A percentile compares a stretch with the other conserved stretches of the same genome.
Evolutionary conservation across 306 rosid genomes (phyloP).

Genomic region (Prunus padus): DNA sequence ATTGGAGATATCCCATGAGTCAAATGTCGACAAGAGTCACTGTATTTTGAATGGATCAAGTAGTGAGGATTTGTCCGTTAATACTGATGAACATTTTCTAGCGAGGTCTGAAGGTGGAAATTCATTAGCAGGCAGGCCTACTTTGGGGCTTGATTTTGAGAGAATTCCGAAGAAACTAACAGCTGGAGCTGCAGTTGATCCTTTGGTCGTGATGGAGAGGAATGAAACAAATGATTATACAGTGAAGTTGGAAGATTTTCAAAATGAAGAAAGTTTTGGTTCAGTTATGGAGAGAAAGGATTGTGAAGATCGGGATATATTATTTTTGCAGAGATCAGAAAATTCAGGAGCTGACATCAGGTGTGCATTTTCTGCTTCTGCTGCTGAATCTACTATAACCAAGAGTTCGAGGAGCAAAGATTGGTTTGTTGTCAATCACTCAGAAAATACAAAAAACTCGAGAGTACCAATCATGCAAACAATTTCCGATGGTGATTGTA

Average conservation of each 20-base stretch:
- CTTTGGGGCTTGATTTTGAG: constrained; percentile 35
- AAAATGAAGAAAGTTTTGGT: constrained; percentile 28
- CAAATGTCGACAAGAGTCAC: neutral
- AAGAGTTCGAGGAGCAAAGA: constrained; percentile 42
- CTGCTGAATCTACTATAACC: constrained; percentile 36
- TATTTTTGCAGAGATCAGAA: constrained; percentile 34
- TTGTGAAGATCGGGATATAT: constrained; percentile 29
- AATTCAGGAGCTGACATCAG: constrained; percentile 29
- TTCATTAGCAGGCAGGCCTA: constrained; percentile 22
- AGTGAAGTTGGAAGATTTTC: constrained; percentile 36
- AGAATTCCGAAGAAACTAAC: constrained; percentile 36
- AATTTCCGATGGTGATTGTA: constrained; percentile 37
- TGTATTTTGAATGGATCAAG: constrained; percentile 7
- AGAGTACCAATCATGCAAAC: constrained; percentile 15
- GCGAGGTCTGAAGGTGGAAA: constrained; percentile 32
- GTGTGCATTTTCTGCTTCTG: constrained; percentile 41
- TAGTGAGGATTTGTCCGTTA: constrained; percentile 29
- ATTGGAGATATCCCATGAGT: constrained; percentile 40
- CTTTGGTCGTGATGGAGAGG: constrained; percentile 38
- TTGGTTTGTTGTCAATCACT: constrained; percentile 50
- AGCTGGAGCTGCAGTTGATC: constrained; percentile 41
- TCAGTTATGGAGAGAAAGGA: constrained; percentile 39
- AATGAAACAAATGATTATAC: constrained; percentile 38
- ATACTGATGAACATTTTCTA: constrained; percentile 39
- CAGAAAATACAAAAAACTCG: constrained; percentile 32